Evolutionary conservation across 73 alveolate species (phyloP).

Genomic region (Loxodes magnus): DNA sequence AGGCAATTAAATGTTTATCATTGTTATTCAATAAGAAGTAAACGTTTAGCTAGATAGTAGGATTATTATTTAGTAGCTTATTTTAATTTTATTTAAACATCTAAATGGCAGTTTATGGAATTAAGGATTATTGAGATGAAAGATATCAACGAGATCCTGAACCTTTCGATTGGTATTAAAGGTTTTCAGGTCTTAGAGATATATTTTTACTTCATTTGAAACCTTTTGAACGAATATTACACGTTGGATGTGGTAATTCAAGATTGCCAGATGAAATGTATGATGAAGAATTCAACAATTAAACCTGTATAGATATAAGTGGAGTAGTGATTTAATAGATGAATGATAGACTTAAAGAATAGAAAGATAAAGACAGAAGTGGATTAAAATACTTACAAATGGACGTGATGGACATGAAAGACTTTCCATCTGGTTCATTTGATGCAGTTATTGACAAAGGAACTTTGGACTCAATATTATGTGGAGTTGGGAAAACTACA

Average conservation of each 20-base stretch:
- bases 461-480: slow-evolving; percentile 81
- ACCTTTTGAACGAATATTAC: slow-evolving; percentile 71
- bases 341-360: too few relatives aligned
- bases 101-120: slow-evolving; percentile 91
- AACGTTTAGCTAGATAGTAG: too few relatives aligned
- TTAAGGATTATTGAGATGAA: slow-evolving; percentile 96
- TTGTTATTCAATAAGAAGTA: too few relatives aligned
- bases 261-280: slow-evolving; percentile 91
- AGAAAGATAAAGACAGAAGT: slow-evolving; percentile 75
- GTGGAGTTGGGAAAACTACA: slow-evolving; percentile 93
- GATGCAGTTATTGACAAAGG: slow-evolving; percentile 92
- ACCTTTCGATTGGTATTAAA: slow-evolving; percentile 95
- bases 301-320: slow-evolving; percentile 79
- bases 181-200: slow-evolving; percentile 87
- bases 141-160: slow-evolving; percentile 92
- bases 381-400: slow-evolving; percentile 64
- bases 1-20: too few relatives aligned
- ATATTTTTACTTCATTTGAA: slow-evolving; percentile 63
- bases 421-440: slow-evolving; percentile 75
- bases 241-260: slow-evolving; percentile 93
- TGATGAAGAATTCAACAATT: slow-evolving; percentile 89
- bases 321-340: slow-evolving; percentile 77
- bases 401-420: slow-evolving; percentile 84
- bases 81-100: too few relatives aligned
- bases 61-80: too few relatives aligned